Base-by-base conservation (phyloP, 495 filamentous ascomycete species). In the Choiromyces venosus region DNA sequence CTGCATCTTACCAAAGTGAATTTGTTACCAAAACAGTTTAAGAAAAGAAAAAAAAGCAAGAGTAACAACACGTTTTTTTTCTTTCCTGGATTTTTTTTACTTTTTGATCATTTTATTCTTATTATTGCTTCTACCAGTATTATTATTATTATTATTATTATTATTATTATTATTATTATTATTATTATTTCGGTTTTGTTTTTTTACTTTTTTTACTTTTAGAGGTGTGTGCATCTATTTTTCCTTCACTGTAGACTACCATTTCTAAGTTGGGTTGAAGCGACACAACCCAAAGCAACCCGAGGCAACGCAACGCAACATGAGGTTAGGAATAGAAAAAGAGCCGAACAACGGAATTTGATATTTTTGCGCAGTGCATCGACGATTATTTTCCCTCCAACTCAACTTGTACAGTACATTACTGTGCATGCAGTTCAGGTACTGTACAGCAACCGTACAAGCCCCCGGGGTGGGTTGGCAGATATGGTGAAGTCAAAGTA, bases 1-100 rank as follows among this genome's bases (percentile, higher is more conserved):
- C 69, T 76, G 73, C 66, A 44, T 40, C 76, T 46, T 73, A 77
- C 74, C 67, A 77, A 77, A 77, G 73, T 77, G 67, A 73, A 61
- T 61, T 52, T 64, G 69, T 52, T 61, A 77, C 75, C 64, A 73
- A 74, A 73, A 73, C 69, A 67, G 75, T 75, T 75, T 67, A 10
- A 25, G 10, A n/a, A 52, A 52, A 52, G 6, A n/a, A 25, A 52
- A 52, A 52, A 10, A 9, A 25, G n/a, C 6, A 46, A n/a, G 19
- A n/a, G 10, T 4, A 61, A 29, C 52, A 61, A 29, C 25, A 29
- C 10, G 4, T 12, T 18, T 29, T 16, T 33, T 61, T 29, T 29
- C 9, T 40, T 40, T 12, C 38, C n/a, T n/a, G n/a, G n/a, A n/a
- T n/a, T n/a, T n/a, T 29, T 29, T 29, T 25, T 10, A 9, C 44